Base-by-base conservation (phyloP, 176 grass and related monocot species). In the Hordeum marinum region DNA sequence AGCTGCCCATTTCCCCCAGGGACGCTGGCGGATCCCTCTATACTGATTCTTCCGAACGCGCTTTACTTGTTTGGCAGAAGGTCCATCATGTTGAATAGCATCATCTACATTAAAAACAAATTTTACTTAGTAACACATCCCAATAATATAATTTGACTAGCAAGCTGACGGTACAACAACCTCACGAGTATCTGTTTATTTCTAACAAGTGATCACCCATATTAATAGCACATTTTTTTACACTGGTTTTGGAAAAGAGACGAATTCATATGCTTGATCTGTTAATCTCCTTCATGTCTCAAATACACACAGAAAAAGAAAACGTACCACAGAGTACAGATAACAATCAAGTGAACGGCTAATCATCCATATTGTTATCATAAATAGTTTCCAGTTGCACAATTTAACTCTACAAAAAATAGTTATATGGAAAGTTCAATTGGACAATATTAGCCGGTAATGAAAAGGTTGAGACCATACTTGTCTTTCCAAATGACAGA, bases 1-100 rank as follows among this genome's bases (percentile, higher is more conserved):
- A 89, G 92, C 92, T 52, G 92, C 92, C 92, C 92, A 94, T 87
- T 94, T 94, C 1, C 92, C 92, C 92, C 92, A 94, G 7, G 92
- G 92, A 23, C 92, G 92, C 77, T 78, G 86, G 68, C 94, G 84
- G 61, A 97, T 94, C 39, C 94, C 94, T 61, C 91, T 89, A 40
- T 88, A 97, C 64, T 85, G 86, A 34, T 90, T 97, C 91, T 97
- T 94, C 61, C 94, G 23, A 32, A n/a, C 81, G 84, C 85, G 85
- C 72, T 88, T 94, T 60, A 75, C 54, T 0, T 37, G 63, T 29
- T 17, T 85, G 37, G 52, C 18, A 79, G 81, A 36, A 74, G 84
- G n/a, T 59, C 73, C 78, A 85, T 82, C 92, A 80, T 55, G 57
- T 75, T 91, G 64, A 55, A 70, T n/a, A 85, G 74, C 89, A 85